Evolutionary conservation across 257 asterid genomes (phyloP), one percentile per base, ranked within the genome.

Genomic region (Fraxinus excelsior): DNA sequence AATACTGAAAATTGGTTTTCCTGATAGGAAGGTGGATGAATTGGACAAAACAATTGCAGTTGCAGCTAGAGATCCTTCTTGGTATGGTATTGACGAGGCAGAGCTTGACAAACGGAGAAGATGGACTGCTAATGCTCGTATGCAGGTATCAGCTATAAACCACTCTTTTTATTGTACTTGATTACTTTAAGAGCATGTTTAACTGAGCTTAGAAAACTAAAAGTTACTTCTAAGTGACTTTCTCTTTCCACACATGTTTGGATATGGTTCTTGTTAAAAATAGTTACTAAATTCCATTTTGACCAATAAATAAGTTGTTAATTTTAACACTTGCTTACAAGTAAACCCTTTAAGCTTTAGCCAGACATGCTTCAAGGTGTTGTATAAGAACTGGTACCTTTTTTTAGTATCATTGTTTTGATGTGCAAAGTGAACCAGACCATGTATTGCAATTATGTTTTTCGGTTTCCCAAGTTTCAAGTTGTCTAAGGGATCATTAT

Each of bases 71-170:
- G 90, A 96, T 82, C 99, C 97, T 77, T 65, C 92, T 76, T 74
- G 82, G 81, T 96, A 91, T 85, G 96, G 98, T 80, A 91, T 88
- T 60, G 85, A 84, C 82, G 91, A 90, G 62, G 85, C 53, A 49
- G 99, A 96, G 87, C 97, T 96, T 73, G 97, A 87, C 67, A 96
- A 85, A 69, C 79, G 99, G 80, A 91, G 92, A 82, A 89, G 91
- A 83, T 96, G 99, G 98, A 96, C 97, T 74, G 87, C 85, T 87
- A 89, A 84, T 86, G 97, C 99, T 78, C 96, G 91, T 18, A 78
- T 82, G 53, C 99, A 96, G 97, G 99, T 96, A 82, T 74, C 73
- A 60, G 31, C 72, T 46, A 28, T 64, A 40, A 16, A 60, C 32
- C 21, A 51, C 19, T 8, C 62, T 10, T 66, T 10, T n/a, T 28